These are phyloP conservation scores for Tulasnella sp. DNA, from an alignment of 768 basidiomycete genomes.

Conservation along the genomic window DNA sequence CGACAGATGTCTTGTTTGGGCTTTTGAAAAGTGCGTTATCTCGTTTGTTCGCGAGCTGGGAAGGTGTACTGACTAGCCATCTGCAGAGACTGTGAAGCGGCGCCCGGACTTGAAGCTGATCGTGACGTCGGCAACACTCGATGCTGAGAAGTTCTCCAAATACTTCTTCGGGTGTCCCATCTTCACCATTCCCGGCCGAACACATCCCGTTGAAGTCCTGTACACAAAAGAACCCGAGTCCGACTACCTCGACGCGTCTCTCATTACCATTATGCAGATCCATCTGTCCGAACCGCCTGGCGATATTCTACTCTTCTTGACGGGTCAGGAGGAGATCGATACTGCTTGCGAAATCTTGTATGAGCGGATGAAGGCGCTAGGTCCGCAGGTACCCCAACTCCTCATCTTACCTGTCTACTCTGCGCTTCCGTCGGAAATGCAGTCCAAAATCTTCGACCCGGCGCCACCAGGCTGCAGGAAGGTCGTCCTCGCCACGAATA, in stretches of 20 bases:
- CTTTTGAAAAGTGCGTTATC: slow-evolving; percentile 64
- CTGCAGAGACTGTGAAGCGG: slow-evolving; percentile 81
- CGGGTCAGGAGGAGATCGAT: slow-evolving; percentile 98
- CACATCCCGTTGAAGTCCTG: slow-evolving; percentile 96
- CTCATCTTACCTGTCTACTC: slow-evolving; percentile 97
- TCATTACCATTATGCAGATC: slow-evolving; percentile 99
- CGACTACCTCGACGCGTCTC: slow-evolving; percentile 94
- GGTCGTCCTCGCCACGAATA: slow-evolving; percentile 98
- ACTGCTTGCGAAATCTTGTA: slow-evolving; percentile 94
- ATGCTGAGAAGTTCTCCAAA: slow-evolving; percentile 98
- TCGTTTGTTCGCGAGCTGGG: slow-evolving; percentile 30
- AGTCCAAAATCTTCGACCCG: slow-evolving; percentile 95
- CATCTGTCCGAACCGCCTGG: slow-evolving; percentile 97
- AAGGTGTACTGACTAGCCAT: slow-evolving; percentile 22
- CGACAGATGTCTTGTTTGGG: slow-evolving; percentile 97
- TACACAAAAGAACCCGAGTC: slow-evolving; percentile 98
- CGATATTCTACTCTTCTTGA: slow-evolving; percentile 92
- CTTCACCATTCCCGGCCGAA: slow-evolving; percentile 98
- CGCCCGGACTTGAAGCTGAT: slow-evolving; percentile 95
- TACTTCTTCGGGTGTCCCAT: slow-evolving; percentile 99
- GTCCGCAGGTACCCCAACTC: slow-evolving; percentile 96
- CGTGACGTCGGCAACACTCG: slow-evolving; percentile 96
- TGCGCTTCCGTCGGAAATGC: slow-evolving; percentile 93
- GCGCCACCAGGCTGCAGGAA: slow-evolving; percentile 98
- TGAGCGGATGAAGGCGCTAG: slow-evolving; percentile 97